These are phyloP conservation scores for Anacardium occidentale DNA, from an alignment of 345 rosid genomes.

Conservation along the genomic window DNA sequence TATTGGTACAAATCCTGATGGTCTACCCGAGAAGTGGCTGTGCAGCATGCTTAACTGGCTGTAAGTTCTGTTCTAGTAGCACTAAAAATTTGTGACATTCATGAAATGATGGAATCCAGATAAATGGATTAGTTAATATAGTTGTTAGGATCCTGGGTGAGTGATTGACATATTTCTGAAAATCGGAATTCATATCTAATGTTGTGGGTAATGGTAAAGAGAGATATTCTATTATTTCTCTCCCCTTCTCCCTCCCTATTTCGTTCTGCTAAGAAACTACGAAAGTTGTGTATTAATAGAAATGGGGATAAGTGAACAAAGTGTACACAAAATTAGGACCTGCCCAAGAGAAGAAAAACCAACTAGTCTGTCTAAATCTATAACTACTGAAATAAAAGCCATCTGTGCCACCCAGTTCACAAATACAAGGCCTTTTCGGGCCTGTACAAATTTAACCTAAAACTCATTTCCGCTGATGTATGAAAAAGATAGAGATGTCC, in stretches of 20 bases:
- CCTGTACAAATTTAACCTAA: neutral
- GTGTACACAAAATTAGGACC: neutral
- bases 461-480: neutral
- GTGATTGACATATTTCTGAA: neutral
- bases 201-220: conserved; percentile 1
- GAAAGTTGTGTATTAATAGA: neutral
- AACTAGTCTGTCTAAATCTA: neutral
- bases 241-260: neutral
- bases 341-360: neutral
- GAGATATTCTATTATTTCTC: neutral
- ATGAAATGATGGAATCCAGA: conserved; percentile 3
- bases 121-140: neutral
- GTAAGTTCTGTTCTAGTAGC: conserved; percentile 56
- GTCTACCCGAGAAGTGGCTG: conserved; percentile 88
- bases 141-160: conserved; percentile 4
- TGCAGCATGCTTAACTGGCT: conserved; percentile 97
- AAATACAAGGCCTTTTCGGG: neutral
- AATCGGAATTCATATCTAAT: neutral
- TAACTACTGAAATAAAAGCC: neutral
- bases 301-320: neutral
- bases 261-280: neutral
- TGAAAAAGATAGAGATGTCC: neutral
- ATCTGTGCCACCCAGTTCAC: neutral
- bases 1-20: conserved; percentile 52
- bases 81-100: neutral